Conservation (phyloP, 495 filamentous ascomycete species). For the Chaetomium cochliodes region DNA sequence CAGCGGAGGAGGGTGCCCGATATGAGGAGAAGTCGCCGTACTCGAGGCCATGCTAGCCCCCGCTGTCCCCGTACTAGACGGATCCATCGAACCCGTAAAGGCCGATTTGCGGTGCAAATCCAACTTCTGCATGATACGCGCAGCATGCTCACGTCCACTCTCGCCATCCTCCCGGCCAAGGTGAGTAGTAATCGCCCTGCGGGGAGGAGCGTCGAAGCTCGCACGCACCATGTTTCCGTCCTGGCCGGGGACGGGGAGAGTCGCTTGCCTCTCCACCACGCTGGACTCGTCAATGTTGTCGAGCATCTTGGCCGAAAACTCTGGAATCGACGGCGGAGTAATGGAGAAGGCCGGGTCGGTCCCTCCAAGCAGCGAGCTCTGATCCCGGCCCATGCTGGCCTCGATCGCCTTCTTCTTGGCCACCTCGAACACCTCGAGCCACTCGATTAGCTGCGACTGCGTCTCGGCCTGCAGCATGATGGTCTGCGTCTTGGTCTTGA, state of each 20-base stretch:
- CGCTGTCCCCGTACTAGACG: constrained; percentile 36
- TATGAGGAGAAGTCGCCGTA: constrained; percentile 32
- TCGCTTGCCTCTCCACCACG: constrained; percentile 57
- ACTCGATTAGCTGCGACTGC: constrained; percentile 82
- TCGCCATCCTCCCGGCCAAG: constrained; percentile 59
- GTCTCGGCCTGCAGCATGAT: constrained; percentile 91
- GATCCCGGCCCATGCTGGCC: constrained; percentile 60
- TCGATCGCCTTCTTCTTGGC: constrained; percentile 92
- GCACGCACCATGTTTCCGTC: constrained; percentile 58
- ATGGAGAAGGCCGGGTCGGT: constrained; percentile 88
- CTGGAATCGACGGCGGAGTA: constrained; percentile 79
- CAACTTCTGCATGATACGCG: constrained; percentile 86
- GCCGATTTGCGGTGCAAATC: constrained; percentile 83
- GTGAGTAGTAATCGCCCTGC: constrained; percentile 46
- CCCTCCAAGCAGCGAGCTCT: constrained; percentile 57
- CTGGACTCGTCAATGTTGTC: constrained; percentile 64
- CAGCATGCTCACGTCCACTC: constrained; percentile 70
- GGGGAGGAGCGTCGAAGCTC: constrained; percentile 65
- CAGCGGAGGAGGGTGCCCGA: constrained; percentile 26
- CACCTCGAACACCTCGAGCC: constrained; percentile 87
- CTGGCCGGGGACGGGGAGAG: constrained; percentile 64
- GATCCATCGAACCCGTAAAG: constrained; percentile 44
- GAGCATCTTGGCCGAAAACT: constrained; percentile 75
- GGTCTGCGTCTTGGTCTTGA: constrained; percentile 94
- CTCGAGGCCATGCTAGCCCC: constrained; percentile 67